Evolutionary conservation across 805 yeast genomes (phyloP), one percentile per base, ranked within the genome.

Genomic region (Metschnikowia arizonensis): DNA sequence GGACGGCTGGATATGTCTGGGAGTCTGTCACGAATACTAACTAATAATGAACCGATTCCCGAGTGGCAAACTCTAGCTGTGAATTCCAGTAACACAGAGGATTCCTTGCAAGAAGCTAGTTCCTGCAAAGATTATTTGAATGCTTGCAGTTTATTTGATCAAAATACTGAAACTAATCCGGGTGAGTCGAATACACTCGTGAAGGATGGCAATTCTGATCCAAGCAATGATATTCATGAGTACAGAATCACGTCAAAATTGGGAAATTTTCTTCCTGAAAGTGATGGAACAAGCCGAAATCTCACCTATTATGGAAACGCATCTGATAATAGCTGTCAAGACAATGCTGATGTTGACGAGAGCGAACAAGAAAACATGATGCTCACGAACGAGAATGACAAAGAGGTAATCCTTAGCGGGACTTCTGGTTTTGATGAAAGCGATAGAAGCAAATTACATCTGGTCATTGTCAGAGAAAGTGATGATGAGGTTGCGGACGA

Each of bases 51-150:
- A 23, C 19, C 10, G 6, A n/a, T 9, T 8, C 11, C 33, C n/a
- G 40, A 37, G 33, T 26, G 40, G 40, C 40, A 37, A 37, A 37
- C 12, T 26, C 15, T 26, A 12, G 23, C 18, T 18, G 24, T 8
- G 24, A 17, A 8, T 18, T 12, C 33, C 12, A 28, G 5, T 37
- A 11, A 26, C 15, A 17, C 28, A 14, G 40, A 28, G 24, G 28
- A 28, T 9, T 28, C 32, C 17, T 19, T 28, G 9, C 24, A 23
- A 32, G 37, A 40, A 23, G 30, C 24, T 3, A 29, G 17, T 14
- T 32, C 36, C 14, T 31, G 31, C 12, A 17, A 25, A 31, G 24
- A 31, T 18, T 32, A 40, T 21, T 29, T 32, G 11, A 32, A 28
- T 32, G 24, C 35, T 8, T 32, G n/a, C 19, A 32, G 36, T 17